Conservation (phyloP, 257 asterid genomes). For the Striga asiatica region DNA sequence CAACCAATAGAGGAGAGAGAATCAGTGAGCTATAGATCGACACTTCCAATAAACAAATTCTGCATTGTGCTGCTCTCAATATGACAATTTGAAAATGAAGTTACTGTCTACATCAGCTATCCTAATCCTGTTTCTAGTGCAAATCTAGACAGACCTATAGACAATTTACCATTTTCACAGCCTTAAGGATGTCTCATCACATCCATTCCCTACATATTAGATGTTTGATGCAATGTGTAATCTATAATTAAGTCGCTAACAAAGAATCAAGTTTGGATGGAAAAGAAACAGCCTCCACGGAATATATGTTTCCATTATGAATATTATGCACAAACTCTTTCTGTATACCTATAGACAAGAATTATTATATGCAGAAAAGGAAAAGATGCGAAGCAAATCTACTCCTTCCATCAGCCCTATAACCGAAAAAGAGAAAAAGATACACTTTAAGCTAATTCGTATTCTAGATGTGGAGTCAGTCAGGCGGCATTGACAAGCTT, state of each 20-base stretch:
- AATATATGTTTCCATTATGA: neutral
- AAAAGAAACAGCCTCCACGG: neutral
- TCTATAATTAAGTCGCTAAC: conserved; percentile 2
- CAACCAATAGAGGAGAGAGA: conserved; percentile 18
- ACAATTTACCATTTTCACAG: neutral
- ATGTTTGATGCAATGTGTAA: neutral
- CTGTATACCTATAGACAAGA: neutral
- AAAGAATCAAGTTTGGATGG: conserved; percentile 6
- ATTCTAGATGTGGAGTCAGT: neutral
- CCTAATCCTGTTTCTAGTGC: neutral
- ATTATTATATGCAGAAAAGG: neutral
- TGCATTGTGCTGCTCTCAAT: neutral
- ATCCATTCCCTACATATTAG: neutral
- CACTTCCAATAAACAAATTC: neutral
- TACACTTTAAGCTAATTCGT: too few species aligned
- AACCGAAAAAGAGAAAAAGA: too few species aligned
- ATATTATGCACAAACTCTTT: neutral
- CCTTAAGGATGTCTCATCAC: conserved; percentile 5
- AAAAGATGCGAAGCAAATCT: neutral
- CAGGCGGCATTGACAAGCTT: neutral
- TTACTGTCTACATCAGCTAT: too few species aligned
- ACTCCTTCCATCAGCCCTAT: too few species aligned
- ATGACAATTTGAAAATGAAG: neutral
- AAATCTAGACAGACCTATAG: neutral
- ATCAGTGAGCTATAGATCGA: conserved; percentile 15